A percentile compares a stretch with the other conserved stretches of the same genome.
These are phyloP conservation scores for Sarocladiaceae sp. DNA, from an alignment of 2,329 filamentous ascomycete genomes.

Conservation along the genomic window DNA sequence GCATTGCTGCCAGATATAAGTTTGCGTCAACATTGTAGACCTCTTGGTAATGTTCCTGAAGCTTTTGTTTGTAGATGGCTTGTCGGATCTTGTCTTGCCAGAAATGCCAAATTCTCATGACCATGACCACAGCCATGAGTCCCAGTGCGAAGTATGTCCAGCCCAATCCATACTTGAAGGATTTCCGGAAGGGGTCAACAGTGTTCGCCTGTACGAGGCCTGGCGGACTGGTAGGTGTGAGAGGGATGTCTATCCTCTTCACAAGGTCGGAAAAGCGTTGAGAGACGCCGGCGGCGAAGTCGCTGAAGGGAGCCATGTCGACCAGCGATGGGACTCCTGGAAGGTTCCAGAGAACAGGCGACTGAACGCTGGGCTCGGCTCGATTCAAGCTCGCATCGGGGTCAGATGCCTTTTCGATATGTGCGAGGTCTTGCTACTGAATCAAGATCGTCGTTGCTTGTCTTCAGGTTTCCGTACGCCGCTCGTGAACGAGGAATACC, in stretches of 20 bases:
- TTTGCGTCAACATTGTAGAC: conserved; percentile 48
- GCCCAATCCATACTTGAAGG: conserved; percentile 80
- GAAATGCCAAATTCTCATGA: conserved; percentile 77
- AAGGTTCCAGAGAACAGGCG: background rate
- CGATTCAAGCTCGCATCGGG: background rate
- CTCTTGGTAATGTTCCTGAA: conserved; percentile 59
- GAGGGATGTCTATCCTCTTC: conserved; percentile 57
- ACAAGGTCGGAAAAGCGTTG: conserved; percentile 33
- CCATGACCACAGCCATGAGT: conserved; percentile 61
- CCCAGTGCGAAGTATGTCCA: conserved; percentile 86
- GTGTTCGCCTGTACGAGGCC: conserved; percentile 59
- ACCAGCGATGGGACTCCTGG: conserved; percentile 13
- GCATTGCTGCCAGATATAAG: conserved; percentile 39
- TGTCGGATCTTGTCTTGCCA: conserved; percentile 93
- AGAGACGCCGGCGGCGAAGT: conserved; percentile 28
- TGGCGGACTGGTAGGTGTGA: conserved; percentile 55
- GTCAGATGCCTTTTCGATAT: background rate
- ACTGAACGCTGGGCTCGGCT: background rate
- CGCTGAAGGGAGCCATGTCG: conserved; percentile 39
- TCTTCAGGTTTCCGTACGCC: background rate
- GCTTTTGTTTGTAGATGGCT: conserved; percentile 80
- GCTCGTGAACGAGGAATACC: conserved; percentile 19
- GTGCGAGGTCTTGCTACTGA: background rate
- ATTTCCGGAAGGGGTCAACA: conserved; percentile 74
- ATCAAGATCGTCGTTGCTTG: no score